A percentile compares a stretch with the other conserved stretches of the same genome.
phyloP scores from a whole-genome alignment of 2,329 filamentous ascomycete species.

The Sporothrix luriei region DNA sequence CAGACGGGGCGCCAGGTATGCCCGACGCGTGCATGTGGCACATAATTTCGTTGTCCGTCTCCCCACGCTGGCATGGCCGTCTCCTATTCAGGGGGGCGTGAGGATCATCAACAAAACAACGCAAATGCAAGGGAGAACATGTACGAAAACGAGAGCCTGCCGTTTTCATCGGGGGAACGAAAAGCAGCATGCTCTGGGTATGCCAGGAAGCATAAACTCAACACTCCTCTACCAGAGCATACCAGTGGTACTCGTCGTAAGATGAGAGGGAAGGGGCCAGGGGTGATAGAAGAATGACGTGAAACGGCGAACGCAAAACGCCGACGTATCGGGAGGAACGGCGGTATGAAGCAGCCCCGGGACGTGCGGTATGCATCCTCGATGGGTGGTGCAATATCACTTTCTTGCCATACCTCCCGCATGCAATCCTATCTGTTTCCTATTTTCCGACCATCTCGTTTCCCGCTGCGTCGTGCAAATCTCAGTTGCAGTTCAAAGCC shows the following conservation, averaged over 20 bases:
- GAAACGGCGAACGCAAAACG: neutral
- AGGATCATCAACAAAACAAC: neutral
- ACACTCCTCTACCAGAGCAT: no score
- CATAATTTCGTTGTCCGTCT: neutral
- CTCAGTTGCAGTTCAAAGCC: neutral
- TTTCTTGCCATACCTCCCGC: conserved; percentile 1
- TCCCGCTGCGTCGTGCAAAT: neutral
- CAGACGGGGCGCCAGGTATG: neutral
- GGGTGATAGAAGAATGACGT: neutral
- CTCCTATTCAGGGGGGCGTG: neutral
- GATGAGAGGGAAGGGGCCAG: no score
- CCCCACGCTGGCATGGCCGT: neutral
- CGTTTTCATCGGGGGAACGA: neutral
- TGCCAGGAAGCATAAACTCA: neutral
- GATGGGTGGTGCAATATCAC: neutral
- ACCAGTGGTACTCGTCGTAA: no score
- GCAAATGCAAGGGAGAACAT: neutral
- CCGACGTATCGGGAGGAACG: neutral
- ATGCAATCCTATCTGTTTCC: neutral
- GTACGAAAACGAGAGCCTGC: neutral
- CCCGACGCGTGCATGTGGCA: conserved; percentile 15
- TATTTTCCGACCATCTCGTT: neutral
- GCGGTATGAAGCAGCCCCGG: neutral
- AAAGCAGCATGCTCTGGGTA: no score
- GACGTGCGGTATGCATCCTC: neutral